A percentile compares a stretch with the other conserved stretches of the same genome.
Evolutionary conservation across 164 flowering plant species (phyloP).

Genomic region (Tetrastigma voinierianum): DNA sequence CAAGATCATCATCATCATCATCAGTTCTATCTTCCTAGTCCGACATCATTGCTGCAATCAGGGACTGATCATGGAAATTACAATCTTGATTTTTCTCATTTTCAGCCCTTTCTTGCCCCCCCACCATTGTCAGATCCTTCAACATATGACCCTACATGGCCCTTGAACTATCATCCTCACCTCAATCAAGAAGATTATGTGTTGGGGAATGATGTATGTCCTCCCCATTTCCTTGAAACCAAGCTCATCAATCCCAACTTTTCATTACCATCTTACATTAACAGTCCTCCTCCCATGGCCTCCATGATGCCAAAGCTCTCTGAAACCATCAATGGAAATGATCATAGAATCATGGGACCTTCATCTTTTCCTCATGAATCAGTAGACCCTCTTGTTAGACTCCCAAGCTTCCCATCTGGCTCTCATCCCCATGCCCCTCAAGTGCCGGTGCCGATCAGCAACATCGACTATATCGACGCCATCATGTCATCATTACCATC

Average conservation of each 20-base stretch:
- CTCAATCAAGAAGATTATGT: conserved; percentile 9
- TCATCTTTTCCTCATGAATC: conserved; percentile 20
- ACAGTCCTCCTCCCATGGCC: conserved; percentile 6
- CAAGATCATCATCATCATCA: conserved; percentile 19
- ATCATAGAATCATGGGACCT: conserved; percentile 20
- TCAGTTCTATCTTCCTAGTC: conserved; percentile 22
- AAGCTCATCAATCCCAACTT: conserved; percentile 6
- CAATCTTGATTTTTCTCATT: conserved; percentile 12
- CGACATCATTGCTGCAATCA: conserved; percentile 17
- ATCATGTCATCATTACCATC: conserved; percentile 26
- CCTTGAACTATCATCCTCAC: conserved; percentile 14
- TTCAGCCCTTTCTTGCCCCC: conserved; percentile 12
- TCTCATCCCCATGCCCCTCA: conserved; percentile 9
- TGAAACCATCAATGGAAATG: conserved; percentile 23
- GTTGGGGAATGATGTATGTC: conserved; percentile 4
- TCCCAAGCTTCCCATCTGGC: conserved; percentile 17
- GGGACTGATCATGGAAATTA: conserved; percentile 13
- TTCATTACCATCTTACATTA: background rate
- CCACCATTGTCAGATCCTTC: conserved; percentile 11
- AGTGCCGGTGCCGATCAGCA: background rate
- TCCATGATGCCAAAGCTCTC: conserved; percentile 23
- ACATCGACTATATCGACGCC: conserved; percentile 32
- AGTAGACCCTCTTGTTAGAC: conserved; percentile 15
- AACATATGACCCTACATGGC: conserved; percentile 22
- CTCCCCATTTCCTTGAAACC: background rate